Base-by-base conservation (phyloP, 495 filamentous ascomycete genomes). In the Geopyxis carbonaria region DNA sequence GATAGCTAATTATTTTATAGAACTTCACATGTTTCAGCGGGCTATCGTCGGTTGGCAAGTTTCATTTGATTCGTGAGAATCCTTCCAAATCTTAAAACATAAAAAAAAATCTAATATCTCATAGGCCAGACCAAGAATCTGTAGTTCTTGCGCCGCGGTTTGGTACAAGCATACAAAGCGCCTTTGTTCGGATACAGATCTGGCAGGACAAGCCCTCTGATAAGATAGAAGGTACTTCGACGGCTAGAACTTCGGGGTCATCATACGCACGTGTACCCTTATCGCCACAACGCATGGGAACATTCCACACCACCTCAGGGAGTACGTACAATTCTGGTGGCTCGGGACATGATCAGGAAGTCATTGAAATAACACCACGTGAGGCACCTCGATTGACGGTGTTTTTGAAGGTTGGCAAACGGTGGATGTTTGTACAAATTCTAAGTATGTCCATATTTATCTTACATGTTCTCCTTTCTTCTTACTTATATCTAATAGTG, bases 141-240 rank as follows among this genome's bases (percentile, higher is more conserved):
- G 5, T 29, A 11, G 6, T 29, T 15, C 22, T 18, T 14, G 33
- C 33, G 4, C 33, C 19, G 18, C 5, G 7, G 8, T 6, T 36
- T 22, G 33, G 9, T 22, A 19, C 15, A 18, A 22, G 5, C 5
- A 9, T 19, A 5, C 7, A 36, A 36, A 22, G 33, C 5, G 24
- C 5, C 33, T 10, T 22, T 14, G 33, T 36, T 18, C 33, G 33
- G 5, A 15, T 36, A 4, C 33, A 36, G 14, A 36, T 36, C 5
- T 36, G 33, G 33, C 33, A 21, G 4, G 33, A 36, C 19, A 36
- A 36, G 18, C 33, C 33, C 33, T 36, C 33, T 14, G 6, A 5
- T 14, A 14, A 14, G 6, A 14, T 14, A 14, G 31, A 7, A 7
- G 7, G 11, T 7, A 10, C 19, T 7, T 20, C 4, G 13, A 5